Percentiles rank a stretch among this genome's conserved stretches.
Evolutionary conservation across 345 rosid species (phyloP).

Genomic region (Moringa oleifera): DNA sequence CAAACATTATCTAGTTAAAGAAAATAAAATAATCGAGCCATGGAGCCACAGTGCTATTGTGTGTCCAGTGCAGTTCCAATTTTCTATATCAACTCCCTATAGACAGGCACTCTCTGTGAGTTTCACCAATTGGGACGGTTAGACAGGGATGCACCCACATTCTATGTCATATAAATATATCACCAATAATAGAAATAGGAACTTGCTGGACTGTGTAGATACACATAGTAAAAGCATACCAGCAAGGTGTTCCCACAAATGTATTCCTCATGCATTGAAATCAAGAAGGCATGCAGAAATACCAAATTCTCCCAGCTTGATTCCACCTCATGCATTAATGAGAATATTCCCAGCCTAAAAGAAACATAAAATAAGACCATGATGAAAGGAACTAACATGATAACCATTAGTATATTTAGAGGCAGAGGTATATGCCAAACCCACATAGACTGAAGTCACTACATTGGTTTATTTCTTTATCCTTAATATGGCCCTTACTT

Average conservation of each 20-base stretch:
- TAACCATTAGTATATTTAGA: not conserved
- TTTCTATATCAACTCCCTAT: not conserved
- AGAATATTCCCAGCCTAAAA: constrained; percentile 89
- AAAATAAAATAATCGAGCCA: constrained; percentile 5
- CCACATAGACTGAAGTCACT: not conserved
- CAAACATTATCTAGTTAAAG: not conserved
- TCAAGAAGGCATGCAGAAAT: constrained; percentile 97
- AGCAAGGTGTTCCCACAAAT: constrained; percentile 99
- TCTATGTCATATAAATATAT: not conserved
- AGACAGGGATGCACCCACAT: not conserved
- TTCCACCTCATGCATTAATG: constrained; percentile 67
- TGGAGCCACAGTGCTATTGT: not conserved
- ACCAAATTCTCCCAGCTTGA: constrained; percentile 95
- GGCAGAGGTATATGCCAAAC: not conserved
- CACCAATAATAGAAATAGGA: not conserved
- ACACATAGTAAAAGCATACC: constrained; percentile 41
- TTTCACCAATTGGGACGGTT: no score
- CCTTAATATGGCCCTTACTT: not conserved
- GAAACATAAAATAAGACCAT: constrained; percentile 15
- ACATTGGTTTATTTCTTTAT: no score
- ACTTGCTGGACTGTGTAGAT: not conserved
- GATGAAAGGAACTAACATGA: not conserved
- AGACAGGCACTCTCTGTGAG: no score
- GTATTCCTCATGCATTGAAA: constrained; percentile 93
- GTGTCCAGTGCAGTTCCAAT: not conserved